Base-by-base conservation (phyloP, 1,284 basidiomycete genomes). In the Cryptococcus sp. region DNA sequence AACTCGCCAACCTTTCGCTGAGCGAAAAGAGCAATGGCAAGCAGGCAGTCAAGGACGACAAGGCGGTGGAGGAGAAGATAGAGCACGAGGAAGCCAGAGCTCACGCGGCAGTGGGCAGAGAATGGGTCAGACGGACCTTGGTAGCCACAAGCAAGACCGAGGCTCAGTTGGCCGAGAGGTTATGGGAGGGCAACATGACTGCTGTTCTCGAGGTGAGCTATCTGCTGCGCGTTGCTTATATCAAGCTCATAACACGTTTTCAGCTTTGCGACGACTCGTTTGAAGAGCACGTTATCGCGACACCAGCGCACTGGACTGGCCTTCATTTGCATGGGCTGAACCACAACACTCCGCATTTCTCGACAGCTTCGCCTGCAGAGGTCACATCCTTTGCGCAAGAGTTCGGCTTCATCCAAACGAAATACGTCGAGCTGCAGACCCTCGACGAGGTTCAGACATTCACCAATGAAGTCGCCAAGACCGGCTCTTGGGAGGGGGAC, bases 251-350 rank as follows among this genome's bases (percentile, higher is more conserved):
- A 25, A n/a, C 54, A n/a, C 2, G 50, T 8, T 17, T 0, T 69
- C 31, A 94, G 93, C 86, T 99, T 2, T 98, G 96, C 75, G 95
- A 99, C 71, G 96, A 99, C 78, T 85, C 84, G 0, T 99, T 99
- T 72, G 96, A 99, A 70, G 96, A 99, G 76, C 96, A 99, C 70
- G 95, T 99, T 44, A 84, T 99, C 0, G 82, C 87, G 0, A 96
- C 94, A 69, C 80, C 89, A 0, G 81, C 84, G 0, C 87, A 95
- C 31, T 86, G 87, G 65, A 91, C 93, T 0, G 96, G 96, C 1
- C 85, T 99, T 1, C 92, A 98, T 70, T 83, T 99, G 0, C 96
- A 99, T 78, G 93, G 94, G 3, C 81, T 99, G 53, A 98, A 98
- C 73, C 78, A 82, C 55, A 88, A 86, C 68, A 81, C 86, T 1